Evolutionary conservation across 2,329 filamentous ascomycete species (phyloP).

Genomic region (Zymoseptoria pseudotritici): DNA sequence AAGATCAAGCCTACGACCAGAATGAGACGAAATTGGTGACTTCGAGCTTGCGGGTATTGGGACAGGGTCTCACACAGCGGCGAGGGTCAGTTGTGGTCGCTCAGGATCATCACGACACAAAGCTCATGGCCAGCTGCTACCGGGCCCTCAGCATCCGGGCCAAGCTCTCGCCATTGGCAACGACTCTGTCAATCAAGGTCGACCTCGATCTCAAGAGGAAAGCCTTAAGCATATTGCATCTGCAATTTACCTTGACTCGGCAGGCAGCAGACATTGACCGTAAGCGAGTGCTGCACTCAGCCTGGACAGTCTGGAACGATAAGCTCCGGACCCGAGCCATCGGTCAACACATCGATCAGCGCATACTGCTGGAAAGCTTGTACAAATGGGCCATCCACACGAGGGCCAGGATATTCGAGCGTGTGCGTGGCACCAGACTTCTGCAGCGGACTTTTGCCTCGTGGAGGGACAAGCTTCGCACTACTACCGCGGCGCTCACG

Average conservation of each 20-base stretch:
- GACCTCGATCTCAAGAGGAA: slow-evolving; percentile 40
- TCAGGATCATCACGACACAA: slow-evolving; percentile 1
- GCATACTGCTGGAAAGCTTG: slow-evolving; percentile 48
- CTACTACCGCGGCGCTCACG: slow-evolving; percentile 10
- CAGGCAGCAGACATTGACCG: slow-evolving; percentile 45
- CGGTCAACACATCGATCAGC: slow-evolving; percentile 46
- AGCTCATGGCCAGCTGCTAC: slow-evolving; percentile 20
- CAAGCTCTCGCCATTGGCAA: slow-evolving; percentile 36
- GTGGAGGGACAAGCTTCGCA: slow-evolving; percentile 12
- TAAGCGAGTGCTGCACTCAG: slow-evolving; percentile 47
- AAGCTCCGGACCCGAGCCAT: slow-evolving; percentile 48
- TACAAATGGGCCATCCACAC: slow-evolving; percentile 56
- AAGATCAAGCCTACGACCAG: slow-evolving; percentile 9
- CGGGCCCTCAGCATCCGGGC: slow-evolving; percentile 31
- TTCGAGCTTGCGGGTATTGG: not conserved
- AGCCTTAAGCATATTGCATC: slow-evolving; percentile 45
- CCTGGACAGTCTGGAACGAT: slow-evolving; percentile 58
- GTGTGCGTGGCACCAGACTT: slow-evolving; percentile 26
- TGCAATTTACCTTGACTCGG: slow-evolving; percentile 30
- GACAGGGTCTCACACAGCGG: not conserved
- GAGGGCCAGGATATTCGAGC: slow-evolving; percentile 34
- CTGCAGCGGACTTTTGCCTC: slow-evolving; percentile 13
- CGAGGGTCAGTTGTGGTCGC: not conserved
- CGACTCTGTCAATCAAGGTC: slow-evolving; percentile 38
- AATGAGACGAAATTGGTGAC: not conserved